These are phyloP conservation scores for Mucor lusitanicus DNA, from an alignment of 371 early-diverging fungal genomes.

Conservation along the genomic window DNA sequence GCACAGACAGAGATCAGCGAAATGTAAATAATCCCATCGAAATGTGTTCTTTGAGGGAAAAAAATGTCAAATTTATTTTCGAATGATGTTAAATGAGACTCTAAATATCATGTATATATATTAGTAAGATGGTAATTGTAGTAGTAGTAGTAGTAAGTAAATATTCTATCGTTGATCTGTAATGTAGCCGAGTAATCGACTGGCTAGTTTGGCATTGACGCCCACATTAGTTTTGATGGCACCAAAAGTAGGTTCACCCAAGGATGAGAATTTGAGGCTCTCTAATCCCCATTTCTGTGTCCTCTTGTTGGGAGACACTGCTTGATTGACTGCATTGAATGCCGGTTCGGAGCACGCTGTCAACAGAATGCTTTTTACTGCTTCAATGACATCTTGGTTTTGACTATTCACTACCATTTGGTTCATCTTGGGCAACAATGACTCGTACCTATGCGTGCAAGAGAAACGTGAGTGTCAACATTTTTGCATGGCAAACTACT, in stretches of 20 bases:
- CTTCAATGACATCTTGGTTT: conserved; percentile 69
- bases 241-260: conserved; percentile 47
- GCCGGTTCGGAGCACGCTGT: conserved; percentile 71
- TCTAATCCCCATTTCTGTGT: conserved; percentile 59
- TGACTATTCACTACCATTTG: conserved; percentile 72
- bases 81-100: no score
- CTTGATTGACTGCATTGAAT: conserved; percentile 29
- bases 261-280: conserved; percentile 54
- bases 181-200: conserved; percentile 60
- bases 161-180: conserved; percentile 38
- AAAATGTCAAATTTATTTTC: no score
- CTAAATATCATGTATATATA: no score
- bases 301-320: conserved; percentile 20
- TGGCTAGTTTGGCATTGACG: conserved; percentile 55
- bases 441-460: conserved; percentile 56
- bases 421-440: conserved; percentile 76
- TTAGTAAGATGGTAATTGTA: no score
- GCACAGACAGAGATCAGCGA: no score
- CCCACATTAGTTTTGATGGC: conserved; percentile 47
- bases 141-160: no score
- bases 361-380: conserved; percentile 75
- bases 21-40: no score
- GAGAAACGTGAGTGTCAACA: no score
- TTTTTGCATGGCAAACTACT: conserved; percentile 14
- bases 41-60: no score